phyloP scores from a whole-genome alignment of 805 yeast species.

The Ogataea thermomethanolica region DNA sequence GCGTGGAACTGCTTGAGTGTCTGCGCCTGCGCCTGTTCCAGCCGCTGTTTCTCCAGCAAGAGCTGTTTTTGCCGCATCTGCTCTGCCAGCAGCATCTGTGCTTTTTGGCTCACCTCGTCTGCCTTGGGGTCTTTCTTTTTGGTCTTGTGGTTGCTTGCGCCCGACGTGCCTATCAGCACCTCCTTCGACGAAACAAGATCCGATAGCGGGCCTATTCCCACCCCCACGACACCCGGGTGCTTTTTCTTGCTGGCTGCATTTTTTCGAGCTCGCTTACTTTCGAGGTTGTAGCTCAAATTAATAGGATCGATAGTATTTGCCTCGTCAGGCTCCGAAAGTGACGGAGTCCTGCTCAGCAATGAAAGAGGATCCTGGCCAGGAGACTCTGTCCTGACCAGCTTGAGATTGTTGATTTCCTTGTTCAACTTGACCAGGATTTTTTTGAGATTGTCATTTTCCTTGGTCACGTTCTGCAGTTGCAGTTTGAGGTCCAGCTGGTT shows the following conservation, averaged over 20 bases:
- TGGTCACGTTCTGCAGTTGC: conserved; percentile 40
- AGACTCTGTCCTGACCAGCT: conserved; percentile 18
- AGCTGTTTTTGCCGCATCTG: conserved; percentile 22
- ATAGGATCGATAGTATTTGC: conserved; percentile 32
- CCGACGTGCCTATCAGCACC: conserved; percentile 20
- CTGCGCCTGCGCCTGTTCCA: conserved; percentile 4
- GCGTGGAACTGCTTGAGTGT: conserved; percentile 6
- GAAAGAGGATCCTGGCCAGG: neutral
- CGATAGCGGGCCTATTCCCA: conserved; percentile 6
- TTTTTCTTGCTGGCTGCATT: conserved; percentile 3
- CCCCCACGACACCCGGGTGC: conserved; percentile 2
- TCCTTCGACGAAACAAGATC: conserved; percentile 25
- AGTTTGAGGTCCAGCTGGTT: conserved; percentile 31
- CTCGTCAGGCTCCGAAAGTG: conserved; percentile 2
- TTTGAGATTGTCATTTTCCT: conserved; percentile 43
- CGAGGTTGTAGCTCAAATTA: conserved; percentile 31
- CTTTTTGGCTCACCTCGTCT: conserved; percentile 20
- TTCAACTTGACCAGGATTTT: conserved; percentile 39
- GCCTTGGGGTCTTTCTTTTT: conserved; percentile 21
- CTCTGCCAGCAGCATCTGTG: conserved; percentile 20
- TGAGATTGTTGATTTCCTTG: conserved; percentile 36
- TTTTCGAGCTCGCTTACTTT: conserved; percentile 29
- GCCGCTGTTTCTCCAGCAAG: conserved; percentile 16
- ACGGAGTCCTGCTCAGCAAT: neutral
- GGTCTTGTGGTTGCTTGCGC: neutral